Conservation (phyloP, 345 rosid species). For the Barbarea vulgaris region DNA sequence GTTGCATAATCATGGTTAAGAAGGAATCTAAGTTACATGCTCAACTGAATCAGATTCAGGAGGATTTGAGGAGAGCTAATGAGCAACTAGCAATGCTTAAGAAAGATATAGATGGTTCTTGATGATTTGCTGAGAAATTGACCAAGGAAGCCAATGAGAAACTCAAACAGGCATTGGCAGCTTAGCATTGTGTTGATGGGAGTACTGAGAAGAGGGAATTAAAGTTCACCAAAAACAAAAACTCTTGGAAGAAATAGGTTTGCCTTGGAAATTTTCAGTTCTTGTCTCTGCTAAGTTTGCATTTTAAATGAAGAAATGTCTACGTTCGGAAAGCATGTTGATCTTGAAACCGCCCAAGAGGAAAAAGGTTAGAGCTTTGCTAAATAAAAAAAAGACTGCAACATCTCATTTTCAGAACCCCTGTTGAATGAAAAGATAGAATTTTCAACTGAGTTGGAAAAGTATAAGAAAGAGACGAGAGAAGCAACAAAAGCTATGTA, state of each 20-base stretch:
- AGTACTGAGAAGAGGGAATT: constrained; percentile 82
- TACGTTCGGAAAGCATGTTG: constrained; percentile 47
- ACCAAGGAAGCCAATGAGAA: constrained; percentile 73
- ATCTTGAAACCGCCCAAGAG: constrained; percentile 57
- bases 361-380: constrained; percentile 72
- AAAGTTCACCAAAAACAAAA: constrained; percentile 75
- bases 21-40: constrained; percentile 65
- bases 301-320: constrained; percentile 53
- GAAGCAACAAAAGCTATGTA: constrained; percentile 80
- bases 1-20: constrained; percentile 47
- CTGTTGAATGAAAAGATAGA: constrained; percentile 66
- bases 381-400: constrained; percentile 67
- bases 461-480: constrained; percentile 68
- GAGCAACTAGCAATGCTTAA: constrained; percentile 62
- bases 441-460: constrained; percentile 62
- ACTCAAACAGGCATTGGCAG: constrained; percentile 73
- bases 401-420: constrained; percentile 60
- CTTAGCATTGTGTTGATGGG: constrained; percentile 83
- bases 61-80: constrained; percentile 76
- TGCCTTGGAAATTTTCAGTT: constrained; percentile 68
- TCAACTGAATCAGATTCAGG: constrained; percentile 62
- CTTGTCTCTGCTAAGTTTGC: constrained; percentile 52
- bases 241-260: constrained; percentile 70
- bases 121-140: constrained; percentile 60
- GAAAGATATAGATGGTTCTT: constrained; percentile 68